These are phyloP conservation scores for Cucumis sativus DNA, from an alignment of 306 rosid genomes.

Conservation along the genomic window Cucumber_9930_V3 NC_026660.2:7001501-7002000, in stretches of 20 bases:
- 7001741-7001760: not conserved
- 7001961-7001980: too few relatives aligned
- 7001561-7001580: constrained; percentile 49
- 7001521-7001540: constrained; percentile 47
- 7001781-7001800: not conserved
- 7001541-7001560: constrained; percentile 96
- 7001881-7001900: too few relatives aligned
- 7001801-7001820: too few relatives aligned
- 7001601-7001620: not conserved
- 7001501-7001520: constrained; percentile 76
- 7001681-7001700: not conserved
- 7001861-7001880: too few relatives aligned
- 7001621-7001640: not conserved
- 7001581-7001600: not conserved
- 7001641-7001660: not conserved
- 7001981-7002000: too few relatives aligned
- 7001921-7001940: too few relatives aligned
- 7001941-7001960: too few relatives aligned
- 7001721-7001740: not conserved
- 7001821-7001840: too few relatives aligned
- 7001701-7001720: not conserved
- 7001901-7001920: too few relatives aligned
- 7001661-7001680: not conserved
- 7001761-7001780: not conserved
- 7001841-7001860: too few relatives aligned